Conservation (phyloP, 2,329 filamentous ascomycete species). For the Talaromyces marneffei region DNA sequence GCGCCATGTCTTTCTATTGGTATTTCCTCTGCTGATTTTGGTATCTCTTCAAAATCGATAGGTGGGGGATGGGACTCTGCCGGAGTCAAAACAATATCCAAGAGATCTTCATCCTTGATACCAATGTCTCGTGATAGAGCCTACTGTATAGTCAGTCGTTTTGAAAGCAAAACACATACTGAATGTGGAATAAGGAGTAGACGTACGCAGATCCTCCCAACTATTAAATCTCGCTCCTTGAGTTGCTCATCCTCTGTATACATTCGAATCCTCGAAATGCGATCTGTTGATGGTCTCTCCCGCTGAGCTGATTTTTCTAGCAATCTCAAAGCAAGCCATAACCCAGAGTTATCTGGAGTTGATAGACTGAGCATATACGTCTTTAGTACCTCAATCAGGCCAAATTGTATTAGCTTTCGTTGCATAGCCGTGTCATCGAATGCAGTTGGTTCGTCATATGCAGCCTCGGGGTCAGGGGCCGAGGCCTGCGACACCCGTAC, state of each 20-base stretch:
- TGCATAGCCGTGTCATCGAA: slow-evolving; percentile 49
- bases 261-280: slow-evolving; percentile 46
- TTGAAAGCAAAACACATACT: not conserved
- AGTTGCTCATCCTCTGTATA: slow-evolving; percentile 48
- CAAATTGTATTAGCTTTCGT: slow-evolving; percentile 55
- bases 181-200: not conserved
- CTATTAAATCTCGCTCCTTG: slow-evolving; percentile 49
- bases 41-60: slow-evolving; percentile 51
- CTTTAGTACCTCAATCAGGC: slow-evolving; percentile 56
- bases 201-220: slow-evolving; percentile 51
- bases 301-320: slow-evolving; percentile 54
- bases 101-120: slow-evolving; percentile 44
- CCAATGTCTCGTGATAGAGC: slow-evolving; percentile 52
- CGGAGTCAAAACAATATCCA: slow-evolving; percentile 39
- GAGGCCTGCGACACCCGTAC: slow-evolving; percentile 27
- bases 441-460: slow-evolving; percentile 34
- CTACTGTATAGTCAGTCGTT: slow-evolving; percentile 17
- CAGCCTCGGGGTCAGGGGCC: slow-evolving; percentile 55
- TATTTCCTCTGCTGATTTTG: slow-evolving; percentile 48
- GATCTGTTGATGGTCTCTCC: not conserved
- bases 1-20: slow-evolving; percentile 52
- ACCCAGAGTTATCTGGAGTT: slow-evolving; percentile 30
- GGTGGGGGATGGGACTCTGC: slow-evolving; percentile 37
- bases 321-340: slow-evolving; percentile 45
- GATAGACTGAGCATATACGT: slow-evolving; percentile 49